A percentile compares a stretch with the other conserved stretches of the same genome.
These are phyloP conservation scores for Trichothecium sympodiale DNA, from an alignment of 2,329 filamentous ascomycete species.

Conservation along the genomic window DNA sequence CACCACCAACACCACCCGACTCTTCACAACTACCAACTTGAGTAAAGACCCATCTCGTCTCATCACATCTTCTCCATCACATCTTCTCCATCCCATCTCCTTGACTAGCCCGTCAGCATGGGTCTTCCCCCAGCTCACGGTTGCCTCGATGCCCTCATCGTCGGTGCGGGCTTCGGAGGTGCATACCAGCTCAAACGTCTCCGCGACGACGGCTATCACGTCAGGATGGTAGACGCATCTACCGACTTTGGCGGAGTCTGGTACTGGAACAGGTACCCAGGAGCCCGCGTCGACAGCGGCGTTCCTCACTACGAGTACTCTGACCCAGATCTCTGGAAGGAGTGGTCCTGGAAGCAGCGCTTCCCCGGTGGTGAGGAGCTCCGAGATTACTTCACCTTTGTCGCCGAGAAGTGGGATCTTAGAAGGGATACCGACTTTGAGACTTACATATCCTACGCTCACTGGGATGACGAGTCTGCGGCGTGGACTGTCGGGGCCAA, in stretches of 20 bases:
- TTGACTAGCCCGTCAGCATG: no score
- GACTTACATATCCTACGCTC: conserved; percentile 22
- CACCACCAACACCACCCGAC: no score
- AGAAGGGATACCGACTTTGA: conserved; percentile 29
- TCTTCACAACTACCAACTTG: no score
- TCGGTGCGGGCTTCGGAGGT: conserved; percentile 7
- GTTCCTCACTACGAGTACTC: conserved; percentile 15
- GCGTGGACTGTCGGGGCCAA: conserved; percentile 26
- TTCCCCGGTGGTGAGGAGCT: conserved; percentile 23
- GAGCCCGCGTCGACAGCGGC: conserved; percentile 19
- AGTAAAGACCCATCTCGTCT: no score
- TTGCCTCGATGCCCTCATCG: conserved; percentile 4
- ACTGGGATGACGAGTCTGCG: conserved; percentile 19
- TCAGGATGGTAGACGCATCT: conserved; percentile 3
- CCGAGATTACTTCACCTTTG: conserved; percentile 26
- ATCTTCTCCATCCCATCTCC: no score
- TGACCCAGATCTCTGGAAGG: conserved; percentile 19
- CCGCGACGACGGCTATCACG: conserved; percentile 4
- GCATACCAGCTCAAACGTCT: conserved; percentile 4
- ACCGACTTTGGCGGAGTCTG: conserved; percentile 16
- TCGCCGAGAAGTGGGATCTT: conserved; percentile 24
- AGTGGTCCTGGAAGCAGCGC: conserved; percentile 26
- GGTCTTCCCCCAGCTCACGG: neutral
- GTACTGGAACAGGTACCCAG: conserved; percentile 24
- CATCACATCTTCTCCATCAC: no score